Evolutionary conservation across 2,329 filamentous ascomycete genomes (phyloP).

Genomic region (Beauveria australis): DNA sequence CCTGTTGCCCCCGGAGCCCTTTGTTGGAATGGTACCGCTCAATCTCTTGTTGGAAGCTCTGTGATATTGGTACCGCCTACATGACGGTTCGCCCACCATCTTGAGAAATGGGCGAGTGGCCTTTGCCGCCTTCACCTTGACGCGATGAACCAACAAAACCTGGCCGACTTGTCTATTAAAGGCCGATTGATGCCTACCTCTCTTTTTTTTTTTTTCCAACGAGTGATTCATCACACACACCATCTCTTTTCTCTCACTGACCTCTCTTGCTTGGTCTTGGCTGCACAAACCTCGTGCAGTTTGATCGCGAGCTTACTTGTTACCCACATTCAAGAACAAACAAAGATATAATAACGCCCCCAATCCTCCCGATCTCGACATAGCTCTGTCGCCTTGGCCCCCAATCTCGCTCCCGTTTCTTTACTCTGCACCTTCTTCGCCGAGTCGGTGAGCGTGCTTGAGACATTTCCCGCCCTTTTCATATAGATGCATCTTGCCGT

Average conservation of each 20-base stretch:
- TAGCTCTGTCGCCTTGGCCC: background rate
- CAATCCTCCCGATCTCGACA: background rate
- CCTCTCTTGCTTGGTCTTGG: background rate
- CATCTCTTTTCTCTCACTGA: background rate
- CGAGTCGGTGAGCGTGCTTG: background rate
- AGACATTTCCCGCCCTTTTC: background rate
- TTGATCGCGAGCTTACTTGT: background rate
- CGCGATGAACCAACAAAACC: background rate
- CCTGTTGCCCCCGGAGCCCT: background rate
- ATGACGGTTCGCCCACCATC: constrained; percentile 5
- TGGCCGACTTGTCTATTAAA: background rate
- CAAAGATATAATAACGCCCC: background rate
- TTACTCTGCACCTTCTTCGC: background rate
- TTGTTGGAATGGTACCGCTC: background rate
- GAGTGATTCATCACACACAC: background rate
- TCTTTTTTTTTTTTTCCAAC: background rate
- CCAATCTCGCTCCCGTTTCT: background rate
- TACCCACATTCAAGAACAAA: background rate
- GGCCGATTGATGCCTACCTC: constrained; percentile 2
- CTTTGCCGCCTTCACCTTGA: constrained; percentile 4
- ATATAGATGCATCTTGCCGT: background rate
- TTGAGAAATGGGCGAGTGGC: background rate
- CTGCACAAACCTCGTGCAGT: background rate
- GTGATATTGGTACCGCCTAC: background rate
- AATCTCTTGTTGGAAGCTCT: background rate